These are phyloP conservation scores for Pythium aphanidermatum DNA, from an alignment of 352 stramenopile species.

Conservation along the genomic window DNA sequence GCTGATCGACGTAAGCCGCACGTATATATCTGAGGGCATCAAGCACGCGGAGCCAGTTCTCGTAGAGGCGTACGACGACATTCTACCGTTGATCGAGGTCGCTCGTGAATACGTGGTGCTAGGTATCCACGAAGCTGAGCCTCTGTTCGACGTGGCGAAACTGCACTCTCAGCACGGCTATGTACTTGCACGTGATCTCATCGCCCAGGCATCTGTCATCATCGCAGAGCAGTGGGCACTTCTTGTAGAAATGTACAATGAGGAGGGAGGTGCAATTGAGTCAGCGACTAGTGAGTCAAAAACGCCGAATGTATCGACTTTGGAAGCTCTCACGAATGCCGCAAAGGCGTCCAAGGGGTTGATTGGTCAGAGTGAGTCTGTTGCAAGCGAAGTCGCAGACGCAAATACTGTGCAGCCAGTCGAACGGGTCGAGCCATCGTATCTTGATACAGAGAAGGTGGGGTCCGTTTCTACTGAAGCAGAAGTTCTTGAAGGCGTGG, in stretches of 20 bases:
- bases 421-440: no score
- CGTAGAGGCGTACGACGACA: background rate
- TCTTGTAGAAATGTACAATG: constrained; percentile 18
- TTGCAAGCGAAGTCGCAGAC: background rate
- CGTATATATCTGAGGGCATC: background rate
- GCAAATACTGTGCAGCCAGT: background rate
- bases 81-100: background rate
- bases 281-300: background rate
- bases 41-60: background rate
- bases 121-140: background rate
- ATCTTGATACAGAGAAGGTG: background rate
- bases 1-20: no score
- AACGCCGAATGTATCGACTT: constrained; percentile 1
- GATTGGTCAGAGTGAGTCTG: background rate
- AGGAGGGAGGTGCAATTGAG: constrained; percentile 5
- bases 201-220: background rate
- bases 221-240: background rate
- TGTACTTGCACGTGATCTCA: no score
- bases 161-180: no score
- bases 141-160: background rate
- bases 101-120: background rate
- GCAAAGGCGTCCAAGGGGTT: constrained; percentile 33
- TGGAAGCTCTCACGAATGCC: constrained; percentile 21
- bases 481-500: background rate
- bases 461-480: background rate